Evolutionary conservation across 2,329 filamentous ascomycete species (phyloP).

Genomic region (Alternaria rosae): DNA sequence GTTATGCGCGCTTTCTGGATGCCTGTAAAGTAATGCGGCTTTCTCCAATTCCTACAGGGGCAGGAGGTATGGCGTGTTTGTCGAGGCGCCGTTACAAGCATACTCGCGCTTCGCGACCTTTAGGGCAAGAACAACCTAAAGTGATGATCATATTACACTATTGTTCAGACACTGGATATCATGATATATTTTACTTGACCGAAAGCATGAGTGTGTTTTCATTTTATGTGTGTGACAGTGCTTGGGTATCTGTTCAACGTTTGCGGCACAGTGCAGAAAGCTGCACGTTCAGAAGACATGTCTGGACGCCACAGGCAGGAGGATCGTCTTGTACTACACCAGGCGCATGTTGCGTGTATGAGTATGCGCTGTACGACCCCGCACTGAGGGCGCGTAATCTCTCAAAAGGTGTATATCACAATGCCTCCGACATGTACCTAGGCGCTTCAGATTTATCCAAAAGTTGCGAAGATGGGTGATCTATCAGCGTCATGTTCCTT

Average conservation of each 20-base stretch:
- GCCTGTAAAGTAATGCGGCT: background rate
- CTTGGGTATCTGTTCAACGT: background rate
- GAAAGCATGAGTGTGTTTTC: background rate
- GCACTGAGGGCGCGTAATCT: background rate
- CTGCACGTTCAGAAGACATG: background rate
- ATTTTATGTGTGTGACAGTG: background rate
- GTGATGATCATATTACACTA: background rate
- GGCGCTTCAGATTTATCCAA: background rate
- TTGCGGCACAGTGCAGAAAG: constrained; percentile 4
- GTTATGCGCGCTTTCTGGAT: background rate
- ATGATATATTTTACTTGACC: background rate
- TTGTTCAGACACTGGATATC: background rate
- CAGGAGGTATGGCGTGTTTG: background rate
- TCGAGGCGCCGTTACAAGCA: background rate
- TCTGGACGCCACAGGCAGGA: background rate
- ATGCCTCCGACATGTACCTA: background rate
- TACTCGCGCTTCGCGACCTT: background rate
- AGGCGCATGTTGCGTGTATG: background rate
- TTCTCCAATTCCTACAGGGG: no score
- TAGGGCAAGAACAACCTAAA: background rate
- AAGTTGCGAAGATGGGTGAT: constrained; percentile 8
- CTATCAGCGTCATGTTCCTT: constrained; percentile 4
- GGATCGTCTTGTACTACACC: background rate
- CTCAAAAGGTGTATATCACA: background rate
- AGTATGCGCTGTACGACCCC: constrained; percentile 16